Base-by-base conservation (phyloP, 225 moss, liverwort and hornwort genomes). In the Antitrichia curtipendula region DNA sequence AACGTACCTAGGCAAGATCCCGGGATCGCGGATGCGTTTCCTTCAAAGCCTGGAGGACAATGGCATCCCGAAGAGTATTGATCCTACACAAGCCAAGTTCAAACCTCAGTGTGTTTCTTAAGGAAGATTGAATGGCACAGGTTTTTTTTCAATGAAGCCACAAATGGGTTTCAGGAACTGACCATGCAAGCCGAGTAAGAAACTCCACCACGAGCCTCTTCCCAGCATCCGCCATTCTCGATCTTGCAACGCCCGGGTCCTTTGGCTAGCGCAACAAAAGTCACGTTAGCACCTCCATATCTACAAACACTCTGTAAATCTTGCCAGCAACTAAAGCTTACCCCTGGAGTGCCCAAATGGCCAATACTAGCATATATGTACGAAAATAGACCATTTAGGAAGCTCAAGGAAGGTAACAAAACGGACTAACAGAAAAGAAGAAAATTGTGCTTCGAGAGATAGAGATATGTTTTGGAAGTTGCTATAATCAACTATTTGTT, bases 221-320 rank as follows among this genome's bases (percentile, higher is more conserved):
- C 88, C 98, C 98, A 99, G 85, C 98, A 99, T 61, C 95, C 96
- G 73, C 96, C 97, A 81, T 99, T 95, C 58, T 89, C 73, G 6
- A 97, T 89, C 88, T 96, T 99, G 94, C 98, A 99, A 59, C 97
- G 95, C 70, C 97, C 97, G 17, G 91, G 91, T 60, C 98, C 98
- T 36, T 88, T 92, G 28, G 98, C 94, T 95, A 90, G 61, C 78
- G 56, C 52, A 82, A 74, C 72, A 89, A 53, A 78, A 36, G 19
- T 5, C 56, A 86, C 36, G 57, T 90, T 68, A 90, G 84, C 62
- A 75, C 34, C 78, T 74, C 61, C 36, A 62, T 22, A 68, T 24
- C 53, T 22, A 83, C 32, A 13, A 78, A 34, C 1, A 14, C 41
- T 60, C 50, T 18, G 29, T 0, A 87, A 87, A 59, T 81, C 68